phyloP scores from a whole-genome alignment of 176 grass and related monocot species.

The Neostapfia colusana region DNA sequence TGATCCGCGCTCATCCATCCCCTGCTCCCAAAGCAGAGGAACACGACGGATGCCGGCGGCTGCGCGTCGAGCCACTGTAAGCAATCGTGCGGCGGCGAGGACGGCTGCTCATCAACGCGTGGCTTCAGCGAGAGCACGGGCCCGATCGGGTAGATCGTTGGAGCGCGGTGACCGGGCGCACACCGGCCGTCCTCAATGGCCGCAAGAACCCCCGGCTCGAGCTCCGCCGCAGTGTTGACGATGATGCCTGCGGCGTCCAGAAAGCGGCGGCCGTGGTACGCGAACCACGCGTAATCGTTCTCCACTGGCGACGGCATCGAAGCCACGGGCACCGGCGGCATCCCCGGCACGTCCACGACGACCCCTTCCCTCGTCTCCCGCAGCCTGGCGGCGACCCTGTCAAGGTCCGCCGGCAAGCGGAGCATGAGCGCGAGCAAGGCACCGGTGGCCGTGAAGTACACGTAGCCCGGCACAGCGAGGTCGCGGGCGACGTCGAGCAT shows the following conservation, averaged over 20 bases:
- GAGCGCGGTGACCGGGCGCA: background rate
- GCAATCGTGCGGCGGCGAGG: constrained; percentile 34
- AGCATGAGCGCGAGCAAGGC: constrained; percentile 38
- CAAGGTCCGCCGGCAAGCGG: constrained; percentile 17
- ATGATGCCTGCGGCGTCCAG: constrained; percentile 35
- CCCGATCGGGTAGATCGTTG: constrained; percentile 25
- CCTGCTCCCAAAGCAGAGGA: constrained; percentile 61
- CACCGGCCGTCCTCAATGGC: constrained; percentile 36
- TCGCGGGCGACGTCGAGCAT: constrained; percentile 40
- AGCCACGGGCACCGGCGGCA: constrained; percentile 26
- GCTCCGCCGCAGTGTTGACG: constrained; percentile 39
- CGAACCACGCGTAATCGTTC: constrained; percentile 42
- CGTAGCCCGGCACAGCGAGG: constrained; percentile 39
- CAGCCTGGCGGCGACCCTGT: background rate
- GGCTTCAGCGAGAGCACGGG: constrained; percentile 30
- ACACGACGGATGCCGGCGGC: constrained; percentile 44
- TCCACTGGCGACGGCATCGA: constrained; percentile 22
- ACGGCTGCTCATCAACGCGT: background rate
- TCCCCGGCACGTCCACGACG: constrained; percentile 26
- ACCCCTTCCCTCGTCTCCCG: background rate
- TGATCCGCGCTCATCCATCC: constrained; percentile 11
- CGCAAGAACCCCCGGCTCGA: constrained; percentile 26
- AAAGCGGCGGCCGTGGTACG: constrained; percentile 25
- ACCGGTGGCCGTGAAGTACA: constrained; percentile 34
- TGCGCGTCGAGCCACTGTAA: constrained; percentile 54